These are phyloP conservation scores for Eucalyptus grandis DNA, from an alignment of 345 rosid species.

Conservation along the genomic window DNA sequence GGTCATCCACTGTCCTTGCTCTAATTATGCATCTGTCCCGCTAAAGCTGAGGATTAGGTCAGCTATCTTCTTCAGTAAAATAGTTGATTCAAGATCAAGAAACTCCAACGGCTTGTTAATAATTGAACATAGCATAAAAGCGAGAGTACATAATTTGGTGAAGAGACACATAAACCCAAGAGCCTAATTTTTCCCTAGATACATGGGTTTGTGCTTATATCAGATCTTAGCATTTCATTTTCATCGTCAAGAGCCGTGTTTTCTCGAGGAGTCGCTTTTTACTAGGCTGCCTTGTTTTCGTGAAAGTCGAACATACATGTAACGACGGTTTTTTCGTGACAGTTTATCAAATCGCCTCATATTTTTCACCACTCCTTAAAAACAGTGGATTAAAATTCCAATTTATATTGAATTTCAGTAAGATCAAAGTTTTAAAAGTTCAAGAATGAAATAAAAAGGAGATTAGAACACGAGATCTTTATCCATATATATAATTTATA, in stretches of 20 bases:
- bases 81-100: neutral
- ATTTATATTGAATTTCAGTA: neutral
- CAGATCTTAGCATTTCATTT: neutral
- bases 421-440: neutral
- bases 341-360: neutral
- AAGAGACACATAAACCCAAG: neutral
- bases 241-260: neutral
- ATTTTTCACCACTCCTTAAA: neutral
- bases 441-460: neutral
- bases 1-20: neutral
- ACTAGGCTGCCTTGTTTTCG: neutral
- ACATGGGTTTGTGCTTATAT: neutral
- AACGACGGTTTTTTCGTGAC: rapidly evolving
- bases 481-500: neutral
- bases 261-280: neutral
- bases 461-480: neutral
- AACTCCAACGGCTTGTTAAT: neutral
- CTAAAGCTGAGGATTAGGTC: neutral
- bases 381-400: neutral
- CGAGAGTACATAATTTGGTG: neutral
- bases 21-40: neutral
- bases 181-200: neutral
- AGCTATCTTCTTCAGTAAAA: neutral
- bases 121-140: neutral
- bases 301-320: neutral